Base-by-base conservation (phyloP, 2,329 filamentous ascomycete species). In the Aspergillus transmontanensis region DNA sequence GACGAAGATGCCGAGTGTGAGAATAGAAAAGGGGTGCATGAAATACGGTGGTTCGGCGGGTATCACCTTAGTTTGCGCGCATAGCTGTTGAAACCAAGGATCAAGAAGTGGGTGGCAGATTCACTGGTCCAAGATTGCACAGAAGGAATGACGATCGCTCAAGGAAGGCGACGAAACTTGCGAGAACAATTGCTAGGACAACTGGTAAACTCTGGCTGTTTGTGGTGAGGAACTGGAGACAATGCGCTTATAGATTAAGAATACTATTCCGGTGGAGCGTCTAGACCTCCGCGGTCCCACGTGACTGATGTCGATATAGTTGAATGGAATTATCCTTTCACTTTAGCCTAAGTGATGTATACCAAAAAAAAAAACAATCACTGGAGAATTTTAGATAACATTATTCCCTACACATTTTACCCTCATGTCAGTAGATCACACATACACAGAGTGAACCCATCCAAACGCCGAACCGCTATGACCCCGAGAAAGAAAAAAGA, bases 1-100 rank as follows among this genome's bases (percentile, higher is more conserved):
- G 86, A 98, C 91, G 85, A 99, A 99, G 84, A 99, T 97, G 83
- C 91, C 93, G 83, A 97, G 89, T 75, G 94, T 96, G 80, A 97
- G 87, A 79, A 94, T 85, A 68, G 94, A 98, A 84, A 98, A 97
- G 76, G 94, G 93, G 93, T 97, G 94, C 94, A 98, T 98, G 72
- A 81, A 82, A 80, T 66, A 76, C 67, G 69, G 65, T 68, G 62
- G 69, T 70, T 72, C 59, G 64, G 68, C 66, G 67, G 64, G 68
- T 68, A 23, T 19, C 30, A 65, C 60, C 41, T 71, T 64, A 72
- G 65, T 61, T 68, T 68, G 66, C 68, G 72, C 72, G 71, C 77
- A 78, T 78, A 64, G 71, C 70, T 74, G 64, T 23, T 41, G 14
- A 39, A 55, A 36, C 34, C 6, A 64, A 54, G 59, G 57, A 39